These are phyloP conservation scores for Gonium pectorale DNA, from an alignment of 139 green algal species.

Conservation along the genomic window DNA sequence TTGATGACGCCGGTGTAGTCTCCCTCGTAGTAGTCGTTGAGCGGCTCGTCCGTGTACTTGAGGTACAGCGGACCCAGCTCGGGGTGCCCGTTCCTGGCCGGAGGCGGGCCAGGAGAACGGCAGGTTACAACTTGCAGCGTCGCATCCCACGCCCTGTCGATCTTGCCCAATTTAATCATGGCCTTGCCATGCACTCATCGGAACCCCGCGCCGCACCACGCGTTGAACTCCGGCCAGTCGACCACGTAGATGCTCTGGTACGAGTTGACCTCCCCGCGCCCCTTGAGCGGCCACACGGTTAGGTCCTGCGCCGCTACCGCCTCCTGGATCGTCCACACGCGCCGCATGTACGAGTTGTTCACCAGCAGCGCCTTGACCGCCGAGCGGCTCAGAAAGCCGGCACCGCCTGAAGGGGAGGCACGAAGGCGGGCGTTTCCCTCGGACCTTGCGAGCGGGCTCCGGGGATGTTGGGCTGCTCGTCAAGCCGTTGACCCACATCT, in stretches of 20 bases:
- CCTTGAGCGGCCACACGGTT: background rate
- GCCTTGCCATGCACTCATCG: no score
- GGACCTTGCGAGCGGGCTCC: no score
- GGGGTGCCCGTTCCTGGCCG: slow-evolving; percentile 24
- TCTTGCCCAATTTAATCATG: no score
- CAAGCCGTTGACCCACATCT: no score
- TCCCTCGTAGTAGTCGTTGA: slow-evolving; percentile 21
- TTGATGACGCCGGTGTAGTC: slow-evolving; percentile 28
- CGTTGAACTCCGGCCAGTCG: slow-evolving; percentile 34
- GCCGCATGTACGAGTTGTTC: slow-evolving; percentile 30
- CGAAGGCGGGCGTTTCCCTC: no score
- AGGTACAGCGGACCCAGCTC: background rate
- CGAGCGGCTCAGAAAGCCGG: background rate
- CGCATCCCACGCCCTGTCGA: no score
- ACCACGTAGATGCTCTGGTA: background rate
- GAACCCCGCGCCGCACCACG: no score
- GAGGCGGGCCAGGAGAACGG: no score
- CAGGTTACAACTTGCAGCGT: no score
- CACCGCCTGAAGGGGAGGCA: background rate
- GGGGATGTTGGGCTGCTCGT: no score
- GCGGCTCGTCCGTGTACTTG: background rate
- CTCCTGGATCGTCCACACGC: slow-evolving; percentile 29
- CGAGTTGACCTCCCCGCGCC: background rate
- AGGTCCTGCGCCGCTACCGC: background rate
- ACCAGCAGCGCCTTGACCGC: slow-evolving; percentile 17